Conservation (phyloP, 2,329 filamentous ascomycete species). For the Rasamsonia emersonii region DNA sequence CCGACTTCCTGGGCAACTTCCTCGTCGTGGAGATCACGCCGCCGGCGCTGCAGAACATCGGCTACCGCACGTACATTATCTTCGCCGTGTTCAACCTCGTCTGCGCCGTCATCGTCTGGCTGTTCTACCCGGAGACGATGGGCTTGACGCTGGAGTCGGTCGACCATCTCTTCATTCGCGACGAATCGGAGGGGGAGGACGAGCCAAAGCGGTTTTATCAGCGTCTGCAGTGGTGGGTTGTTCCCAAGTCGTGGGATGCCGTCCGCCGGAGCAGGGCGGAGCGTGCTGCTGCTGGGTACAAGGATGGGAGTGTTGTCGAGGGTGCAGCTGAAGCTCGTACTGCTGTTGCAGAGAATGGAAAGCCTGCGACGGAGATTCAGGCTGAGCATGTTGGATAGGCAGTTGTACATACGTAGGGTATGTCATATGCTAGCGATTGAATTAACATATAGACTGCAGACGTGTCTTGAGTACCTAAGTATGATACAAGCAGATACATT, state of each 20-base stretch:
- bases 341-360: too few species aligned
- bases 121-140: conserved; percentile 28
- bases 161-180: conserved; percentile 27
- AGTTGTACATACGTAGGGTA: too few species aligned
- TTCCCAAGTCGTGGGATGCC: conserved; percentile 4
- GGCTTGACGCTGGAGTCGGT: conserved; percentile 32
- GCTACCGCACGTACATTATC: conserved; percentile 55
- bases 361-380: too few species aligned
- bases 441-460: too few species aligned
- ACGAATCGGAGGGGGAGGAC: neutral
- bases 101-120: conserved; percentile 20
- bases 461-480: too few species aligned
- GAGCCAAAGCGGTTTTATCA: conserved; percentile 1
- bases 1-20: conserved; percentile 15
- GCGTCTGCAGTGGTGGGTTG: conserved; percentile 4
- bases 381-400: too few species aligned
- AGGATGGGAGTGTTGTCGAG: too few species aligned
- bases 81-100: conserved; percentile 54
- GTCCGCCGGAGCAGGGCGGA: too few species aligned
- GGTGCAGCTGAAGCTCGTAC: too few species aligned
- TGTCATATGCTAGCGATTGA: too few species aligned
- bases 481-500: too few species aligned
- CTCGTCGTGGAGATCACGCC: conserved; percentile 54
- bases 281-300: too few species aligned
- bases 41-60: conserved; percentile 49